Conservation (phyloP, 139 green algal genomes). For the Volvox reticuliferus region DNA sequence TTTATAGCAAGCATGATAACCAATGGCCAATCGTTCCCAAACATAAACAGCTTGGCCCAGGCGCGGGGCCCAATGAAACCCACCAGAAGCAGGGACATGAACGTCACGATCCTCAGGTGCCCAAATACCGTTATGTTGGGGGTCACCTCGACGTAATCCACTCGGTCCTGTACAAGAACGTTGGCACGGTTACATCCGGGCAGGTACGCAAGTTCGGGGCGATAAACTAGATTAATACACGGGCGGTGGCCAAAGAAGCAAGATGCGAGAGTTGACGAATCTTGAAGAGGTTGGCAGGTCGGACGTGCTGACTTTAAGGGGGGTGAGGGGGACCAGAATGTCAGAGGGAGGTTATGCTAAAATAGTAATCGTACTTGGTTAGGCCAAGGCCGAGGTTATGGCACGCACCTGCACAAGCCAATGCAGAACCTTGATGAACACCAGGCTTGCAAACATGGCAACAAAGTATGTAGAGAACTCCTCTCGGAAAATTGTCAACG, state of each 20-base stretch:
- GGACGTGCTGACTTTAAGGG: no score
- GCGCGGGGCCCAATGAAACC: no score
- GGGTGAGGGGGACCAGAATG: no score
- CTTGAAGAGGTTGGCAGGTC: background rate
- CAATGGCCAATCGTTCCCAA: no score
- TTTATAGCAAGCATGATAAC: no score
- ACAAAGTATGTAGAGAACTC: slow-evolving; percentile 89
- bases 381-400: background rate
- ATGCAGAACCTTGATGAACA: slow-evolving; percentile 97
- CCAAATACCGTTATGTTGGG: slow-evolving; percentile 82
- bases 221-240: no score
- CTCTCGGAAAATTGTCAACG: slow-evolving; percentile 98
- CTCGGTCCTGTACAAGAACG: slow-evolving; percentile 70
- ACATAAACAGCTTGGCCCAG: no score
- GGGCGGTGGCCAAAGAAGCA: no score
- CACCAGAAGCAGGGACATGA: slow-evolving; percentile 89
- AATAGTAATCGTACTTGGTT: background rate
- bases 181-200: no score
- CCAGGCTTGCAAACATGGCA: slow-evolving; percentile 92
- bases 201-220: no score
- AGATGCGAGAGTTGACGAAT: no score
- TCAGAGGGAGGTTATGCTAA: background rate
- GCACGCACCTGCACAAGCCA: slow-evolving; percentile 86
- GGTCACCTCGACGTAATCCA: slow-evolving; percentile 95
- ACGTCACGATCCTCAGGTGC: slow-evolving; percentile 85